Evolutionary conservation across 257 asterid species (phyloP).

Genomic region (Ilex aquifolium): DNA sequence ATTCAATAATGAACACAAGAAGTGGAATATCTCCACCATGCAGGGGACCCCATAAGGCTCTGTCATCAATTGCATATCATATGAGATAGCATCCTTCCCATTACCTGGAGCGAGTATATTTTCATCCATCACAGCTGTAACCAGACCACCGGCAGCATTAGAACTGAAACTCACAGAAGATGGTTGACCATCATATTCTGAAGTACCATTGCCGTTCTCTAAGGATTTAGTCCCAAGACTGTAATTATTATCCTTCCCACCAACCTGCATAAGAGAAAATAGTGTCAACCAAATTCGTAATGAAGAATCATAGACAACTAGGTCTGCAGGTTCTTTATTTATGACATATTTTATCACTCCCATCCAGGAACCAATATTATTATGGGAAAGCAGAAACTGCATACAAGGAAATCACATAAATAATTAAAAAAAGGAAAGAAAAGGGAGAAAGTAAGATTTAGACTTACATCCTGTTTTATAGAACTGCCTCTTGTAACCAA

Average conservation of each 20-base stretch:
- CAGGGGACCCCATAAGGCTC: conserved; percentile 96
- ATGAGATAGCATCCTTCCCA: conserved; percentile 73
- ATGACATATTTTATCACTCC: too few species aligned
- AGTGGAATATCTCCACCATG: conserved; percentile 95
- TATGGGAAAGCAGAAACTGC: conserved; percentile 10
- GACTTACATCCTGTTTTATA: conserved; percentile 49
- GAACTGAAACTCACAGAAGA: conserved; percentile 51
- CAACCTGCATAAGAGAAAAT: conserved; percentile 30
- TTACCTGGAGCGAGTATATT: conserved; percentile 37
- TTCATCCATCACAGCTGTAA: conserved; percentile 52
- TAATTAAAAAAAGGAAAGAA: conserved; percentile 9
- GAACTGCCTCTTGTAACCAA: conserved; percentile 70
- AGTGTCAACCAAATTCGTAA: too few species aligned
- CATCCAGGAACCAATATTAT: background rate
- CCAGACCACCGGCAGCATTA: conserved; percentile 41
- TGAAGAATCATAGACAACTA: too few species aligned
- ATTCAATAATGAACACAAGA: conserved; percentile 80
- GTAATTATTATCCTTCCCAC: conserved; percentile 46
- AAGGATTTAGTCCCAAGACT: conserved; percentile 38
- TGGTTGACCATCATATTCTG: conserved; percentile 53
- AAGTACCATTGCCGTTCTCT: conserved; percentile 62
- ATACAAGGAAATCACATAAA: background rate
- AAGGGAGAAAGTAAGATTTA: conserved; percentile 5
- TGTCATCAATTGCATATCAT: conserved; percentile 72
- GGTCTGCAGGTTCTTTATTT: too few species aligned